Conservation (phyloP, 495 filamentous ascomycete species). For the Trichoderma orchidacearum region DNA sequence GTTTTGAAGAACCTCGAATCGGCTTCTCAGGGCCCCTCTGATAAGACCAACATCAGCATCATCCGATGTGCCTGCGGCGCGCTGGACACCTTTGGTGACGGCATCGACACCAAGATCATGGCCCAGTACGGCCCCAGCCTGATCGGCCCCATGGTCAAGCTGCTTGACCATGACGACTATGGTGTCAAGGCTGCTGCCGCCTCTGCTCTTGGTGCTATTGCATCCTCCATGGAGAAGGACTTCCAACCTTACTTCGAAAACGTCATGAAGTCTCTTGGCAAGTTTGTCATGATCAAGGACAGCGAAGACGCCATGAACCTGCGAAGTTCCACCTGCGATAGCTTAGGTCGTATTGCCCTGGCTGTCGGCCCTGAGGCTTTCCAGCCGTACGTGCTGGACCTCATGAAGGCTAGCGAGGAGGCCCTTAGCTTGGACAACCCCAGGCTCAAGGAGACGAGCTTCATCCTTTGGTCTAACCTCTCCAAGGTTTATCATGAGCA, state of each 20-base stretch:
- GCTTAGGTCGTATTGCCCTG: slow-evolving; percentile 80
- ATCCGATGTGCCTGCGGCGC: slow-evolving; percentile 83
- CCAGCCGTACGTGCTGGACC: slow-evolving; percentile 73
- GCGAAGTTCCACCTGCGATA: slow-evolving; percentile 75
- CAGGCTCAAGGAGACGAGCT: slow-evolving; percentile 84
- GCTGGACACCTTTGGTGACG: slow-evolving; percentile 81
- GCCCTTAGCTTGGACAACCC: slow-evolving; percentile 82
- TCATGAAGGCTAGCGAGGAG: slow-evolving; percentile 87
- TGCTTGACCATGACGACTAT: slow-evolving; percentile 71
- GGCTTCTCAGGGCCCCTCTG: slow-evolving; percentile 38
- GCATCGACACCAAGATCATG: slow-evolving; percentile 73
- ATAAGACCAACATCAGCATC: slow-evolving; percentile 64
- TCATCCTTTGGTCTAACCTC: slow-evolving; percentile 89
- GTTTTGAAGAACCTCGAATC: slow-evolving; percentile 80
- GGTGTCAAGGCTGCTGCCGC: slow-evolving; percentile 83
- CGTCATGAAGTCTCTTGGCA: slow-evolving; percentile 73
- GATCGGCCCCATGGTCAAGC: slow-evolving; percentile 65
- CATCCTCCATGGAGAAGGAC: slow-evolving; percentile 62
- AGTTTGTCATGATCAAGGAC: slow-evolving; percentile 76
- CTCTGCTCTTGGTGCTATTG: slow-evolving; percentile 80
- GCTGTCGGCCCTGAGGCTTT: slow-evolving; percentile 81
- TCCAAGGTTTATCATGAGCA: slow-evolving; percentile 89
- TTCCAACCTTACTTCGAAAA: slow-evolving; percentile 85
- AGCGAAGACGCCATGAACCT: slow-evolving; percentile 81
- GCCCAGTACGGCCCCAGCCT: slow-evolving; percentile 68